These are phyloP conservation scores for Sugiyamaella neomexicana DNA, from an alignment of 1,139 yeast species.

Conservation along the genomic window DNA sequence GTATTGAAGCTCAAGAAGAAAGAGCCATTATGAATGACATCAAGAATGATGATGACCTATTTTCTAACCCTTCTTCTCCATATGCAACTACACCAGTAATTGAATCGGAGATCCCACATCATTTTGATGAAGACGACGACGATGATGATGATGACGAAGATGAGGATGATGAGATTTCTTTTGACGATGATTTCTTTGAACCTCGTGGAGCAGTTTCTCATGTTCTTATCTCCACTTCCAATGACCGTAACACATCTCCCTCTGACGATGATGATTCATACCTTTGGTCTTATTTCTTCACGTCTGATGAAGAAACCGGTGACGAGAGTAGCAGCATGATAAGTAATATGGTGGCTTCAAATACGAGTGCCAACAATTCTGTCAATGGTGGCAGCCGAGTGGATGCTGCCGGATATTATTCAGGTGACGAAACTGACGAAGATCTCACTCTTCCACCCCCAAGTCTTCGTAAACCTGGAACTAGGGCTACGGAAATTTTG, in stretches of 20 bases:
- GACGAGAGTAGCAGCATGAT: constrained; percentile 37
- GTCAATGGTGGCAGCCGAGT: constrained; percentile 24
- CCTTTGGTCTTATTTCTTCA: constrained; percentile 45
- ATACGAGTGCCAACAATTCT: constrained; percentile 5
- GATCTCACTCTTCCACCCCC: constrained; percentile 73
- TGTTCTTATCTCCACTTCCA: constrained; percentile 15
- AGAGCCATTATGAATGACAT: constrained; percentile 41
- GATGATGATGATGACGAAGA: constrained; percentile 36
- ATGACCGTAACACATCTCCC: constrained; percentile 11
- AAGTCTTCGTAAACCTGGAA: constrained; percentile 59
- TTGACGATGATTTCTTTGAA: constrained; percentile 38
- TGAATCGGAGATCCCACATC: constrained; percentile 34
- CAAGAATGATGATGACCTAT: constrained; percentile 29
- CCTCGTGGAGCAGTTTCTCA: constrained; percentile 22
- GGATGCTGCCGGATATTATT: constrained; percentile 36
- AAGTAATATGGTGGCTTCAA: constrained; percentile 10
- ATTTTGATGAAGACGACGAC: constrained; percentile 38
- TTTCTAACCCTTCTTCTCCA: constrained; percentile 29
- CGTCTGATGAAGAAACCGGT: constrained; percentile 36
- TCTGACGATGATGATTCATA: constrained; percentile 39
- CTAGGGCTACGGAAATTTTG: constrained; percentile 83
- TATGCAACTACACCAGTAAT: constrained; percentile 22
- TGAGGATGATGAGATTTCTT: constrained; percentile 38
- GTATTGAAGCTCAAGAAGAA: constrained; percentile 42
- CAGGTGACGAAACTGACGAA: constrained; percentile 90